Conservation (phyloP, 2,329 filamentous ascomycete species). For the Rachicladosporium sp. region DNA sequence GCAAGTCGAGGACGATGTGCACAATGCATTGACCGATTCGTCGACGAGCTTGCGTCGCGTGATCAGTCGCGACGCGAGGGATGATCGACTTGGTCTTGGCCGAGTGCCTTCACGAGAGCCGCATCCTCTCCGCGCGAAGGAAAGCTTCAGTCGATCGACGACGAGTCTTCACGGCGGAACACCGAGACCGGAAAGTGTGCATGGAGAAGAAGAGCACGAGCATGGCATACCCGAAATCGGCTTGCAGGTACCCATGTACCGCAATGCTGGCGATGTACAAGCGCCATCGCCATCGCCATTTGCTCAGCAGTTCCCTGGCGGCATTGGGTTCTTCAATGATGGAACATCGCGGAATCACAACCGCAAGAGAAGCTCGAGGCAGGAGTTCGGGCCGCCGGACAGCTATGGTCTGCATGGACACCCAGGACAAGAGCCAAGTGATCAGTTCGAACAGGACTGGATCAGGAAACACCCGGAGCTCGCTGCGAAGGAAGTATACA, state of each 20-base stretch:
- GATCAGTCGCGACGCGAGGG: slow-evolving; percentile 12
- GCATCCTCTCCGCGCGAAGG: slow-evolving; percentile 48
- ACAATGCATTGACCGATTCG: slow-evolving; percentile 14
- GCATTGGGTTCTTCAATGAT: slow-evolving; percentile 43
- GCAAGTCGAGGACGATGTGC: slow-evolving; percentile 39
- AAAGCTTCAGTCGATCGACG: slow-evolving; percentile 41
- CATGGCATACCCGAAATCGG: slow-evolving; percentile 89
- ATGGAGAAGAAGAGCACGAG: slow-evolving; percentile 50
- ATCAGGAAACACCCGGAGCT: slow-evolving; percentile 84
- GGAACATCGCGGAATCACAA: slow-evolving; percentile 43
- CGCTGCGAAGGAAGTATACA: slow-evolving; percentile 65
- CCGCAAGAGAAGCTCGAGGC: slow-evolving; percentile 60
- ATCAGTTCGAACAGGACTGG: slow-evolving; percentile 83
- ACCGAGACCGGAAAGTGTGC: slow-evolving; percentile 40
- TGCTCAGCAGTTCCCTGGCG: slow-evolving; percentile 26
- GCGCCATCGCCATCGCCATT: slow-evolving; percentile 70
- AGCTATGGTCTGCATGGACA: slow-evolving; percentile 92
- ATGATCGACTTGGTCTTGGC: slow-evolving; percentile 4
- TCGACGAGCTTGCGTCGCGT: slow-evolving; percentile 14
- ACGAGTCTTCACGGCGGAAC: slow-evolving; percentile 31
- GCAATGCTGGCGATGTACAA: slow-evolving; percentile 86
- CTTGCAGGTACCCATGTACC: slow-evolving; percentile 85
- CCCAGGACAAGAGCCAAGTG: slow-evolving; percentile 53
- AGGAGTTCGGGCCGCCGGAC: slow-evolving; percentile 63
- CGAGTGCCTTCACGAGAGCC: slow-evolving; percentile 29